A percentile compares a stretch with the other conserved stretches of the same genome.
phyloP scores from a whole-genome alignment of 805 yeast species.

The Candida rishiriensis region DNA sequence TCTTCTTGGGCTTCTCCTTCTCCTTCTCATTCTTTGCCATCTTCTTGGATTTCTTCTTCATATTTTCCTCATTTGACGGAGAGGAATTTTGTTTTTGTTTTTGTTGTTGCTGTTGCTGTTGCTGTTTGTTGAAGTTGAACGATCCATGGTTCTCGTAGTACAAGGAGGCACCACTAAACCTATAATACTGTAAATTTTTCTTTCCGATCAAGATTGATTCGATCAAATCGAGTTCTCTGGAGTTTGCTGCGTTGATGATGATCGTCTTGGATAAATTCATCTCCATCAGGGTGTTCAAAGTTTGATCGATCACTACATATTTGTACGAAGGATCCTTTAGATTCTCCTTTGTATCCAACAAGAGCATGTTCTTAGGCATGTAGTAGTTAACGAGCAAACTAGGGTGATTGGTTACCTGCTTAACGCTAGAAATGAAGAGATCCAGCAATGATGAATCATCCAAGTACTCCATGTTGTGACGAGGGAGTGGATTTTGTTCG shows the following conservation, averaged over 20 bases:
- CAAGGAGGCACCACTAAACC: conserved; percentile 63
- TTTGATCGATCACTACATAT: conserved; percentile 47
- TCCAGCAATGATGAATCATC: conserved; percentile 33
- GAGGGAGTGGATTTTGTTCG: not conserved
- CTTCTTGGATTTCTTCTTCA: conserved; percentile 1
- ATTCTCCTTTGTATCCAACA: conserved; percentile 60
- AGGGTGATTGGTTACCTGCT: conserved; percentile 59
- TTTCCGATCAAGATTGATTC: conserved; percentile 80
- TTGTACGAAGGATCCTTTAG: conserved; percentile 55
- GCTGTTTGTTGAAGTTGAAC: conserved; percentile 24
- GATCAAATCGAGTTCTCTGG: conserved; percentile 70
- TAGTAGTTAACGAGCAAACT: conserved; percentile 71
- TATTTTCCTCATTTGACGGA: conserved; percentile 5
- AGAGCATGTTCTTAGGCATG: conserved; percentile 62
- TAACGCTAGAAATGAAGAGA: conserved; percentile 41
- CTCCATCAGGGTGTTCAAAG: conserved; percentile 36
- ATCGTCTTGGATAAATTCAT: conserved; percentile 24
- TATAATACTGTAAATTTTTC: conserved; percentile 48
- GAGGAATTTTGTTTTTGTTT: not conserved
- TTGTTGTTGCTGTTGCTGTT: conserved; percentile 1
- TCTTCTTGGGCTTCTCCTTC: conserved; percentile 3
- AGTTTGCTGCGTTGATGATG: conserved; percentile 51
- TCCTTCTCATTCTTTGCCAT: conserved; percentile 2
- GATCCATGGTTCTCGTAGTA: conserved; percentile 31
- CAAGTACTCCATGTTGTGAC: conserved; percentile 10